A percentile compares a stretch with the other conserved stretches of the same genome.
Conservation (phyloP, 352 stramenopile genomes). For the Globisporangium orthogonon region DNA sequence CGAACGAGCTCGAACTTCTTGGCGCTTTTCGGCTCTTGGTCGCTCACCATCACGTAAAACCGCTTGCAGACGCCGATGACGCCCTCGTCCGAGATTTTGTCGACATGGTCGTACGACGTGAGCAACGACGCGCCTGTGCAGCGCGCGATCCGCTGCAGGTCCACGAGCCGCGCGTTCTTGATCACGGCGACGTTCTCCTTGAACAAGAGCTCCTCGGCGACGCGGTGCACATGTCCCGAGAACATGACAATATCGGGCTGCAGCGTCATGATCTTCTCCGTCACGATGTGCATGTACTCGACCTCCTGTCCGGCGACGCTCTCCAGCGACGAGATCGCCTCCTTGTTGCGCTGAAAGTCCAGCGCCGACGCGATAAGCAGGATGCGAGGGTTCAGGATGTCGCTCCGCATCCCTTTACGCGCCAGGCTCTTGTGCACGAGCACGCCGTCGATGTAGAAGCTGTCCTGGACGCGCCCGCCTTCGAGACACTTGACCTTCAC, state of each 20-base stretch:
- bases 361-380: slow-evolving; percentile 77
- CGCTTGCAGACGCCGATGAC: slow-evolving; percentile 75
- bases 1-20: slow-evolving; percentile 42
- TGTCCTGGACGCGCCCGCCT: slow-evolving; percentile 66
- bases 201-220: slow-evolving; percentile 75
- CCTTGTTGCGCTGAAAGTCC: slow-evolving; percentile 83
- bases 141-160: slow-evolving; percentile 74
- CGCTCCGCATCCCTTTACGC: slow-evolving; percentile 77
- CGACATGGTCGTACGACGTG: slow-evolving; percentile 82
- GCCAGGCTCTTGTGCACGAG: slow-evolving; percentile 83
- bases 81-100: slow-evolving; percentile 76
- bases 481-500: slow-evolving; percentile 77
- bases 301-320: slow-evolving; percentile 79
- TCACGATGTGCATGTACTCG: slow-evolving; percentile 89
- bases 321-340: slow-evolving; percentile 76
- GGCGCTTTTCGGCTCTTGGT: slow-evolving; percentile 68
- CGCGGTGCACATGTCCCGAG: slow-evolving; percentile 74
- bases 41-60: slow-evolving; percentile 82
- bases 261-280: slow-evolving; percentile 83
- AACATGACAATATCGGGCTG: slow-evolving; percentile 85
- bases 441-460: slow-evolving; percentile 87
- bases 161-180: slow-evolving; percentile 77
- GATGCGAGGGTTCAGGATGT: slow-evolving; percentile 75
- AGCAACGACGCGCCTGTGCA: slow-evolving; percentile 72
- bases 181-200: slow-evolving; percentile 77